phyloP scores from a whole-genome alignment of 2,329 filamentous ascomycete genomes.

The Arachnomyces sp. region DNA sequence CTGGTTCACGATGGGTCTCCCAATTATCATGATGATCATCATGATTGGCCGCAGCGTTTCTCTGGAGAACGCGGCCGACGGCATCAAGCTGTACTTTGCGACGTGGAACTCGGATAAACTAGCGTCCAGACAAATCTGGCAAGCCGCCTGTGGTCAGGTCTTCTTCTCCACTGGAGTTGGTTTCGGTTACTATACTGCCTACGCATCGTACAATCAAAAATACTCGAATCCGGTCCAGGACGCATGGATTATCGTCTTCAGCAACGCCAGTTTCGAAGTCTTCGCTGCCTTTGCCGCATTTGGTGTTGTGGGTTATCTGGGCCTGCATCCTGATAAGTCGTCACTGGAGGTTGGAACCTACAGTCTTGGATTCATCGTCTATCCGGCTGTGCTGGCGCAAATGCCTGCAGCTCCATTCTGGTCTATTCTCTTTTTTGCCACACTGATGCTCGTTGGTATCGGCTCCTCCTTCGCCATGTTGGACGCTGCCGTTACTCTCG shows the following conservation, averaged over 20 bases:
- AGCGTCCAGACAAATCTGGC: conserved; percentile 43
- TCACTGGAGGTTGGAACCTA: conserved; percentile 38
- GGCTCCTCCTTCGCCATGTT: conserved; percentile 50
- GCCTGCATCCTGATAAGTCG: conserved; percentile 23
- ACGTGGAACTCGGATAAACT: conserved; percentile 41
- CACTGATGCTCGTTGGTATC: conserved; percentile 47
- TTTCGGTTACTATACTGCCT: conserved; percentile 48
- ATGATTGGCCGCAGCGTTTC: conserved; percentile 45
- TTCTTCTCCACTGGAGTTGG: conserved; percentile 50
- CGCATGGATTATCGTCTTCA: conserved; percentile 43
- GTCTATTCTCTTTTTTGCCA: conserved; percentile 48
- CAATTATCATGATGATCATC: conserved; percentile 46
- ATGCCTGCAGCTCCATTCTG: conserved; percentile 49
- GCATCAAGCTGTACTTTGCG: conserved; percentile 38
- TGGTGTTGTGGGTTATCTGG: conserved; percentile 42
- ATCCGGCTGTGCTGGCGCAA: conserved; percentile 44
- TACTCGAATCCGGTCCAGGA: conserved; percentile 50
- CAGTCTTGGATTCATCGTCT: conserved; percentile 46
- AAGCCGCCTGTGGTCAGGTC: conserved; percentile 47
- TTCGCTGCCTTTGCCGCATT: conserved; percentile 40
- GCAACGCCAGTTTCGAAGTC: conserved; percentile 47
- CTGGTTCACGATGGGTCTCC: conserved; percentile 50
- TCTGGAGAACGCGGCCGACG: conserved; percentile 43
- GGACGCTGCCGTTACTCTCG: conserved; percentile 44
- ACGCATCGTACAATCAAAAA: conserved; percentile 46